Percentiles rank a stretch among this genome's conserved stretches.
Conservation (phyloP, 192 early-diverging fungal genomes). For the Umbelopsis vinacea region DNA sequence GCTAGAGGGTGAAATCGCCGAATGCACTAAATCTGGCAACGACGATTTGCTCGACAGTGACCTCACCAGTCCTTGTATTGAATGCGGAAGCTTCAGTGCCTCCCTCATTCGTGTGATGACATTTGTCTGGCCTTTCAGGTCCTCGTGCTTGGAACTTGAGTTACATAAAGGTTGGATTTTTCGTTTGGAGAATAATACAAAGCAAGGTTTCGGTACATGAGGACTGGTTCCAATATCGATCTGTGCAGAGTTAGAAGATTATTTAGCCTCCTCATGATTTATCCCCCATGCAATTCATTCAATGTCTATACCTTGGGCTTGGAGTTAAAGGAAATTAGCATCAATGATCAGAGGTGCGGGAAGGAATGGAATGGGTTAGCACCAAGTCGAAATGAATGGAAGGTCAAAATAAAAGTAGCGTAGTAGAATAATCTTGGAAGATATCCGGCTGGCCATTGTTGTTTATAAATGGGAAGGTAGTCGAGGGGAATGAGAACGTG, state of each 20-base stretch:
- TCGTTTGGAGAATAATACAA: not conserved
- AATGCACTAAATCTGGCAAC: not conserved
- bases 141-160: not conserved
- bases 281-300: not conserved
- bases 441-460: not conserved
- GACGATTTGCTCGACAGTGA: not conserved
- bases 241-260: too few relatives aligned
- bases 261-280: too few relatives aligned
- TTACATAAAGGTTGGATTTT: not conserved
- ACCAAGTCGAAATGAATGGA: not conserved
- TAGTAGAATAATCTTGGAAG: not conserved
- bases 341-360: not conserved
- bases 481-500: constrained; percentile 19
- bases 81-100: not conserved
- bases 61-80: not conserved
- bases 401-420: not conserved
- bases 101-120: constrained; percentile 1
- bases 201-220: not conserved
- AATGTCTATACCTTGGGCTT: not conserved
- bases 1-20: not conserved
- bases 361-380: not conserved
- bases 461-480: not conserved
- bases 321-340: not conserved
- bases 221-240: too few relatives aligned
- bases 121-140: not conserved